phyloP scores from a whole-genome alignment of 2,329 filamentous ascomycete species.

The Cercospora zeae-maydis region DNA sequence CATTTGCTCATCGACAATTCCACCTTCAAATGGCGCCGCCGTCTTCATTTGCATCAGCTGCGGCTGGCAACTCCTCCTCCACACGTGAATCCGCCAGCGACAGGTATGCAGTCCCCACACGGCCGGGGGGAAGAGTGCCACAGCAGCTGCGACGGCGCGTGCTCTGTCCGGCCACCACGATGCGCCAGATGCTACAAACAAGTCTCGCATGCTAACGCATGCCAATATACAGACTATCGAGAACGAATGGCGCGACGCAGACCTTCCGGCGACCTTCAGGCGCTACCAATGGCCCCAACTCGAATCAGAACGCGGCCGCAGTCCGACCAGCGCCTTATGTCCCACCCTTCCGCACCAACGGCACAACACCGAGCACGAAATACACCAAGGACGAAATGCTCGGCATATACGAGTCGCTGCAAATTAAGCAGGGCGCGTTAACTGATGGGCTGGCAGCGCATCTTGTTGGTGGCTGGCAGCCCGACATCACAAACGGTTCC shows the following conservation, averaged over 20 bases:
- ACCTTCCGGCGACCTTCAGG: conserved; percentile 64
- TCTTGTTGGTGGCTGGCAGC: conserved; percentile 75
- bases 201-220: conserved; percentile 11
- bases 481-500: conserved; percentile 63
- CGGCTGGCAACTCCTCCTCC: conserved; percentile 43
- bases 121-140: conserved; percentile 2
- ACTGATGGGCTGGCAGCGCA: conserved; percentile 63
- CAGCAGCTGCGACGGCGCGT: conserved; percentile 12
- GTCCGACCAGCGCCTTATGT: conserved; percentile 49
- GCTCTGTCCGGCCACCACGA: not conserved
- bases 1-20: conserved; percentile 1
- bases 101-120: conserved; percentile 40
- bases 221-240: conserved; percentile 52
- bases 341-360: conserved; percentile 59
- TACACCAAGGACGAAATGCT: conserved; percentile 79
- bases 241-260: conserved; percentile 63
- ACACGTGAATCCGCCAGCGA: conserved; percentile 46
- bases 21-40: conserved; percentile 39
- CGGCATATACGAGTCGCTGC: conserved; percentile 63
- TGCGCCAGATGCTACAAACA: not conserved
- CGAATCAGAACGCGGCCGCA: conserved; percentile 37
- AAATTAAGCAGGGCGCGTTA: conserved; percentile 56
- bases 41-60: conserved; percentile 50
- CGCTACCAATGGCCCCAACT: conserved; percentile 51
- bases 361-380: conserved; percentile 53